phyloP scores from a whole-genome alignment of 2,329 filamentous ascomycete species.

The Akanthomyces dipterigenus region DNA sequence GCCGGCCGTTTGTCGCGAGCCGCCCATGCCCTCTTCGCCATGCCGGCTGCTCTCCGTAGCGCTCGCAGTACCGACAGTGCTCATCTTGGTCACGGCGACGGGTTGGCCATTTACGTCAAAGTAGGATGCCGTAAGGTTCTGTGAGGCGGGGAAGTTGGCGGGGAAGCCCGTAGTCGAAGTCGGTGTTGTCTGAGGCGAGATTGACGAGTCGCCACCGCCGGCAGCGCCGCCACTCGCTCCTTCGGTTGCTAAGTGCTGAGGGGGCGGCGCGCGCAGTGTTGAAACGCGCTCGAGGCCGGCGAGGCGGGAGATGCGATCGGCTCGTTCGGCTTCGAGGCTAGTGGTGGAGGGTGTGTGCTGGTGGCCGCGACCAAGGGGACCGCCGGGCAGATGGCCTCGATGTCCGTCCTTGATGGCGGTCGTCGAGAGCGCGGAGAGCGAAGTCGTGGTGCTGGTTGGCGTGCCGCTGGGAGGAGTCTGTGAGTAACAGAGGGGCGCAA shows the following conservation, averaged over 20 bases:
- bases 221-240: constrained; percentile 24
- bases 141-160: constrained; percentile 30
- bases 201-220: constrained; percentile 27
- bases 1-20: constrained; percentile 44
- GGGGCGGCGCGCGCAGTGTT: constrained; percentile 55
- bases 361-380: constrained; percentile 47
- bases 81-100: constrained; percentile 65
- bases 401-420: constrained; percentile 96
- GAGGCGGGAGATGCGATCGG: constrained; percentile 89
- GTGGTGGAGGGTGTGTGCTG: constrained; percentile 55
- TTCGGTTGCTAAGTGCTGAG: constrained; percentile 13
- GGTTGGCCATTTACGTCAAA: constrained; percentile 72
- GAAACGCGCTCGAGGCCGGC: constrained; percentile 85
- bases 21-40: constrained; percentile 42
- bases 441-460: constrained; percentile 86
- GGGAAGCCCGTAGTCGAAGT: constrained; percentile 41
- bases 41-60: constrained; percentile 72
- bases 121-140: constrained; percentile 57
- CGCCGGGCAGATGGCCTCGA: constrained; percentile 62
- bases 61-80: constrained; percentile 85
- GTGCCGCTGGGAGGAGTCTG: constrained; percentile 58
- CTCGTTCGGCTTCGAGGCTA: constrained; percentile 83
- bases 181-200: constrained; percentile 44
- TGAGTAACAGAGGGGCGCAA: constrained; percentile 8
- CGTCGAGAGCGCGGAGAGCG: constrained; percentile 83